Conservation (phyloP, 306 rosid species). For the Luffa aegyptiaca region DNA sequence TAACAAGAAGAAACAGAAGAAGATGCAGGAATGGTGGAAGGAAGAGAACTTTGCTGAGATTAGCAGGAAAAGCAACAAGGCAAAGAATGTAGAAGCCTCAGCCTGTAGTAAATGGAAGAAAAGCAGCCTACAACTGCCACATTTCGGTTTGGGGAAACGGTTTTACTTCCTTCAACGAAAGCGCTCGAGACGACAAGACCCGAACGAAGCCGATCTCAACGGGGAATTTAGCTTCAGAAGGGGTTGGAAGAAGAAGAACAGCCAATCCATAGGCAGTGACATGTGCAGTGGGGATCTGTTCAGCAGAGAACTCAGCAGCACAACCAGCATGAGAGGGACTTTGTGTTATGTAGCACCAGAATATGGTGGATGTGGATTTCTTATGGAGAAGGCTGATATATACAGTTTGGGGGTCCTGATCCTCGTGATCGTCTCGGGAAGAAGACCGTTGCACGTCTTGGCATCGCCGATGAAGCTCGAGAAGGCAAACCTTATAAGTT, state of each 20-base stretch:
- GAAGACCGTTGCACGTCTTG: slow-evolving; percentile 80
- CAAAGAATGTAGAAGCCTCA: slow-evolving; percentile 29
- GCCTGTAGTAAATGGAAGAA: slow-evolving; percentile 36
- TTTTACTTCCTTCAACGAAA: slow-evolving; percentile 38
- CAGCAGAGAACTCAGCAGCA: slow-evolving; percentile 96
- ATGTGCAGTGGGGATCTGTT: slow-evolving; percentile 83
- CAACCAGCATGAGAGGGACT: slow-evolving; percentile 96
- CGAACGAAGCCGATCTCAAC: slow-evolving; percentile 39
- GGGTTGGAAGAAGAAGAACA: slow-evolving; percentile 71
- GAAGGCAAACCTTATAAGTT: slow-evolving; percentile 83
- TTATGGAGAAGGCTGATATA: slow-evolving; percentile 85
- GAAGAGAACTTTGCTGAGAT: slow-evolving; percentile 84
- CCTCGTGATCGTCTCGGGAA: slow-evolving; percentile 84
- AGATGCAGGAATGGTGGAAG: slow-evolving; percentile 99
- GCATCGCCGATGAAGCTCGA: slow-evolving; percentile 97
- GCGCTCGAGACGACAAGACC: slow-evolving; percentile 29
- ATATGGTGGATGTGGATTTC: slow-evolving; percentile 70
- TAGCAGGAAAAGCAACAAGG: slow-evolving; percentile 57
- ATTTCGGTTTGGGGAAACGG: slow-evolving; percentile 59
- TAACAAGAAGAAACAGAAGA: slow-evolving; percentile 53
- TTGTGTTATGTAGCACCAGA: slow-evolving; percentile 90
- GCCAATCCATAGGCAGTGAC: slow-evolving; percentile 54
- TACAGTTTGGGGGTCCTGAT: slow-evolving; percentile 88
- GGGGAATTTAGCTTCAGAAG: slow-evolving; percentile 88
- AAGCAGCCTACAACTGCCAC: slow-evolving; percentile 66